Evolutionary conservation across 179 eudicot genomes (phyloP), one percentile per base, ranked within the genome.

Genomic region (Amaranthus tricolor): DNA sequence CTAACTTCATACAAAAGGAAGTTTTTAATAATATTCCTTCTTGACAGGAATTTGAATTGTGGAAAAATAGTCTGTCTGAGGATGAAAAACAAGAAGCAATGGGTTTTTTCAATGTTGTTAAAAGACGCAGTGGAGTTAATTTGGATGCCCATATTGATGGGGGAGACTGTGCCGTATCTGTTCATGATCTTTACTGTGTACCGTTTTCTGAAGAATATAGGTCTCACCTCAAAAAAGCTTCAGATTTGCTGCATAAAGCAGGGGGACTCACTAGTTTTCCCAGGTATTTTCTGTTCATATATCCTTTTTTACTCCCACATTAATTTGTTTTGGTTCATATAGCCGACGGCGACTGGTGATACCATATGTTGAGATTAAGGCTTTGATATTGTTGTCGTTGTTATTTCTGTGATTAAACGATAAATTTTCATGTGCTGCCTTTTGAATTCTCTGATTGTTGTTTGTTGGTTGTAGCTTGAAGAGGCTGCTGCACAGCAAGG

Each of bases 41-140:
- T 47, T 47, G 58, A n/a, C 74, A 95, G 97, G 99, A 95, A 81
- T 95, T 95, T 79, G 93, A 95, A 61, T 84, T 84, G 74, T 95
- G 99, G 99, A 89, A 86, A 79, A 85, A 85, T 73, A 85, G 88
- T 74, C 84, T 93, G 61, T 60, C 84, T 17, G 96, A 82, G 70
- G 93, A 84, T 62, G 64, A 90, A 70, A 84, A 77, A 82, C 85
- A 84, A 82, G 95, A 88, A 44, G 95, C 89, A 55, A 87, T 79
- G n/a, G 96, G 97, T 19, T 95, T 89, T 82, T 95, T 95, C 73
- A 89, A 74, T 74, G 95, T 95, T 72, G 85, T 95, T 48, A 90
- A 83, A 80, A 90, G 99, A 82, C 78, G 54, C 56, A 85, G 83
- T 47, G 95, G 85, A 68, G 71, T 58, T 61, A 80, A 77, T 70